Conservation (phyloP, 2,329 filamentous ascomycete genomes). For the Aplosporella prunicola region DNA sequence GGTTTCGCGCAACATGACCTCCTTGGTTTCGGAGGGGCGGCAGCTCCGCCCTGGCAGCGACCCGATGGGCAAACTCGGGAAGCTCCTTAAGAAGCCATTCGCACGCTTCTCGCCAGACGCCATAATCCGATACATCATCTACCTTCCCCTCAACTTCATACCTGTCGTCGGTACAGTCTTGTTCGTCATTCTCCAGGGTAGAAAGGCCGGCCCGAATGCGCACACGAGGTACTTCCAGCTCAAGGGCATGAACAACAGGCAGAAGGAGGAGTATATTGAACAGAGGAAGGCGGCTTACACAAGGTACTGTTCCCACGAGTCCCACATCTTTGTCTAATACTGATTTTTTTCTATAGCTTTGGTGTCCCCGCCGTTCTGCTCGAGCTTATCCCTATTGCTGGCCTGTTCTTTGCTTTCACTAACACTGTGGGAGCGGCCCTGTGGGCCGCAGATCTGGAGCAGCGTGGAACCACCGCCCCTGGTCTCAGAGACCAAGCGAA, state of each 20-base stretch:
- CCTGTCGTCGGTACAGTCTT: slow-evolving; percentile 75
- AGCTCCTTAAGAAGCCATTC: slow-evolving; percentile 47
- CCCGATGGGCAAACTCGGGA: slow-evolving; percentile 47
- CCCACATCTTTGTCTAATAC: slow-evolving; percentile 6
- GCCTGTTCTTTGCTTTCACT: slow-evolving; percentile 79
- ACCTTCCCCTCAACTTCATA: slow-evolving; percentile 86
- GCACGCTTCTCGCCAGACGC: slow-evolving; percentile 45
- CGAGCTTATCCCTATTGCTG: slow-evolving; percentile 74
- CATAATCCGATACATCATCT: slow-evolving; percentile 70
- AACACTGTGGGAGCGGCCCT: slow-evolving; percentile 86
- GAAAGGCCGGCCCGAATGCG: slow-evolving; percentile 43
- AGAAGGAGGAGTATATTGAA: slow-evolving; percentile 60
- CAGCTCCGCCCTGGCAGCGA: slow-evolving; percentile 53
- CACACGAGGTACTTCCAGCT: slow-evolving; percentile 76
- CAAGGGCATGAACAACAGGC: slow-evolving; percentile 64
- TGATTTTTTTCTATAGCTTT: slow-evolving; percentile 32
- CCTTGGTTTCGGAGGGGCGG: slow-evolving; percentile 64
- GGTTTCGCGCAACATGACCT: slow-evolving; percentile 43
- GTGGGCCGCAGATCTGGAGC: slow-evolving; percentile 84
- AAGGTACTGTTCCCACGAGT: slow-evolving; percentile 46
- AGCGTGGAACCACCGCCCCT: slow-evolving; percentile 24
- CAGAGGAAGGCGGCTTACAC: slow-evolving; percentile 68
- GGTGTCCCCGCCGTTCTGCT: slow-evolving; percentile 75
- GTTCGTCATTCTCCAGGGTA: slow-evolving; percentile 65
- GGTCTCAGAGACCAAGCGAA: slow-evolving; percentile 26